Evolutionary conservation across 768 basidiomycete genomes (phyloP).

Genomic region (Mycena capillaripes): DNA sequence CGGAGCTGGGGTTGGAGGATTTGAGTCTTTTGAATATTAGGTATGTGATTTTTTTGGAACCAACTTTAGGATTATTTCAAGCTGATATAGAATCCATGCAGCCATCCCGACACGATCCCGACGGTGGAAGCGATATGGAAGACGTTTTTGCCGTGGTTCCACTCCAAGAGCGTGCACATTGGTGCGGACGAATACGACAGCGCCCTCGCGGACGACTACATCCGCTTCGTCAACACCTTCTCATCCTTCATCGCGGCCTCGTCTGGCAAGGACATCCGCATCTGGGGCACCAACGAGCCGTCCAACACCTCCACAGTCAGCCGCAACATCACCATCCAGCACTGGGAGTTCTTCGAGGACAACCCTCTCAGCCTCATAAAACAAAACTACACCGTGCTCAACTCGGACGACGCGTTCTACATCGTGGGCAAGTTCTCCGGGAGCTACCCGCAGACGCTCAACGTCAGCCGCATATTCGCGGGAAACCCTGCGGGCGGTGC

Average conservation of each 20-base stretch:
- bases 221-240: slow-evolving; percentile 33
- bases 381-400: slow-evolving; percentile 26
- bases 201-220: slow-evolving; percentile 32
- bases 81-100: background rate
- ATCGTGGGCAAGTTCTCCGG: slow-evolving; percentile 35
- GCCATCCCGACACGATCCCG: slow-evolving; percentile 34
- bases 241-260: slow-evolving; percentile 26
- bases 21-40: slow-evolving; percentile 39
- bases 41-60: background rate
- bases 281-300: slow-evolving; percentile 38
- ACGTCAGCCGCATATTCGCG: slow-evolving; percentile 33
- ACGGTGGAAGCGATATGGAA: slow-evolving; percentile 33
- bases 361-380: slow-evolving; percentile 23
- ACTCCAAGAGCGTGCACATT: slow-evolving; percentile 35
- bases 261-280: slow-evolving; percentile 33
- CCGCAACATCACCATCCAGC: slow-evolving; percentile 37
- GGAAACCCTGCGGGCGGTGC: slow-evolving; percentile 37
- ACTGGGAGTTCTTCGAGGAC: slow-evolving; percentile 40
- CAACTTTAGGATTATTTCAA: background rate
- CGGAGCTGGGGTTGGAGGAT: slow-evolving; percentile 32
- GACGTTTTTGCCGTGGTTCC: slow-evolving; percentile 36
- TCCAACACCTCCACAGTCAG: slow-evolving; percentile 32
- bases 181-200: slow-evolving; percentile 37
- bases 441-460: slow-evolving; percentile 36
- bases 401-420: slow-evolving; percentile 36